Evolutionary conservation across 371 early-diverging fungal species (phyloP).

Genomic region (Apophysomyces variabilis): DNA sequence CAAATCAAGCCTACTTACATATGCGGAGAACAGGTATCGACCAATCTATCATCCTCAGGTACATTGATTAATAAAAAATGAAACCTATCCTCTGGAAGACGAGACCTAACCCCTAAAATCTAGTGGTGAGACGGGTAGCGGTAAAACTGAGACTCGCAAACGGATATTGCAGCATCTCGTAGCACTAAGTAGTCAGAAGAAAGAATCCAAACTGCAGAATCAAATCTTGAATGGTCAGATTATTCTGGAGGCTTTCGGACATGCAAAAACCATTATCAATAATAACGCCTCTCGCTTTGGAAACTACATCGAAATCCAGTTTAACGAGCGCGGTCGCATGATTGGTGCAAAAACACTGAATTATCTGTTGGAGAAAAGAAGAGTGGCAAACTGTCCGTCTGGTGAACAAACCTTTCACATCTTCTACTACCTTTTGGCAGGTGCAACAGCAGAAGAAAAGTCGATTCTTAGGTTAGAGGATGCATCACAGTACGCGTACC

Average conservation of each 20-base stretch:
- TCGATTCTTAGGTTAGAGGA: constrained; percentile 37
- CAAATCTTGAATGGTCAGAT: constrained; percentile 74
- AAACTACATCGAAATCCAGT: constrained; percentile 90
- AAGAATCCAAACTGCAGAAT: constrained; percentile 79
- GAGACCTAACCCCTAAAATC: constrained; percentile 50
- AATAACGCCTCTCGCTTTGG: constrained; percentile 91
- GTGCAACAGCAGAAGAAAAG: constrained; percentile 45
- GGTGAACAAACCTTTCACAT: constrained; percentile 92
- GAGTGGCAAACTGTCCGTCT: constrained; percentile 59
- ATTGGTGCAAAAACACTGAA: constrained; percentile 89
- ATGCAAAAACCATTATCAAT: constrained; percentile 77
- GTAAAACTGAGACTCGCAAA: constrained; percentile 80
- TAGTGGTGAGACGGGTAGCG: constrained; percentile 92
- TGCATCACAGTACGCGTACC: constrained; percentile 33
- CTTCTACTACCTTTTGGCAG: constrained; percentile 84
- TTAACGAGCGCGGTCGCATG: constrained; percentile 87
- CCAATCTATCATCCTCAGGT: constrained; percentile 77
- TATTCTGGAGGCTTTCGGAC: constrained; percentile 90
- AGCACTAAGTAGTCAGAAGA: constrained; percentile 76
- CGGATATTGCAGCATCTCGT: constrained; percentile 70
- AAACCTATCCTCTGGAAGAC: constrained; percentile 23
- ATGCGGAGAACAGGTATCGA: constrained; percentile 87
- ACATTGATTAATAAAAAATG: constrained; percentile 63
- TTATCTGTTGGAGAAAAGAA: constrained; percentile 89
- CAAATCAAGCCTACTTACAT: constrained; percentile 74